Evolutionary conservation across 139 green algal species (phyloP), one percentile per base, ranked within the genome.

Genomic region (Spirogloea muscicola): DNA sequence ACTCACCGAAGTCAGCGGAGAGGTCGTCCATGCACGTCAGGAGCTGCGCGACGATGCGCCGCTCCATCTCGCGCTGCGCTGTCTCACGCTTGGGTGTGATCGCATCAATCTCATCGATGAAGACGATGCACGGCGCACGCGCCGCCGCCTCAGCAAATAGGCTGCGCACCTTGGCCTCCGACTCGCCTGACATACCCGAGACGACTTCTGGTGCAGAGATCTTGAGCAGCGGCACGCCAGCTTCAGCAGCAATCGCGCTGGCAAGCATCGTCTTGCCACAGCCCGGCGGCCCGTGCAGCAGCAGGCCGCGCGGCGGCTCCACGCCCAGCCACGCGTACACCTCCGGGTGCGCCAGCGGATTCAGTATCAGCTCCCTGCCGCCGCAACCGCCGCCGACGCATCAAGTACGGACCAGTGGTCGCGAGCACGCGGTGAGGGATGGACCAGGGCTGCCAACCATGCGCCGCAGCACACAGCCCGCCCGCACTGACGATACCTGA

Each of bases 21-120:
- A 96, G 86, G 68, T 96, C 90, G 71, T 97, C 92, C 87, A 97
- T 93, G 82, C 89, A 96, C 0, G 91, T 92, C 37, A 97, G 87
- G 84, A 97, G 90, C 84, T 94, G 91, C 2, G 92, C 92, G 27
- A 97, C 92, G 66, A 97, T 96, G 58, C 91, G 84, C 2, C 90
- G 77, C 83, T 96, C 91, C 91, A 96, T 96, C 81, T 96, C 90
- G 1, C 77, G 79, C 49, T 80, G 65, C 21, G 68, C 75, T 18
- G 46, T 75, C 55, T 90, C 91, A 33, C 94, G 82, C 76, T 87
- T 90, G 60, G 91, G 87, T 1, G 91, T 95, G 37, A 99, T 77
- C 1, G 93, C 93, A 66, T 99, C 94, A 38, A 99, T 91, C 82
- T 99, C 94, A 75, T 99, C 94, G 57, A 99, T 91, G 78, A 99